Conservation (phyloP, 176 grass and related monocot species). For the bread wheat (Triticum aestivum) region DNA sequence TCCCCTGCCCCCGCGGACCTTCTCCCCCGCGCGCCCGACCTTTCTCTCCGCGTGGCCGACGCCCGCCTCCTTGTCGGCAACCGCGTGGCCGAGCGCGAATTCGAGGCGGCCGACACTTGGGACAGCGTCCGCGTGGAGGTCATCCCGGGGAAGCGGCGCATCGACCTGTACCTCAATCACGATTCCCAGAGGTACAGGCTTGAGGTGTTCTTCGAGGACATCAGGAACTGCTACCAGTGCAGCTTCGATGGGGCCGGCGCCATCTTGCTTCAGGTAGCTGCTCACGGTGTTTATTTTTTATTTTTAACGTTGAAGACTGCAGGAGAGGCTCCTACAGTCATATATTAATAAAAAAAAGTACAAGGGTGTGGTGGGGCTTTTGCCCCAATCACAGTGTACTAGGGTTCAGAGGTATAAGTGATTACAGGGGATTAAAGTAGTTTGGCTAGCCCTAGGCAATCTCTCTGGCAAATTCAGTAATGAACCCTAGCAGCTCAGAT, state of each 20-base stretch:
- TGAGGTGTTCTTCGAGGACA: conserved; percentile 72
- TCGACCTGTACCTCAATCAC: conserved; percentile 71
- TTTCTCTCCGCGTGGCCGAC: conserved; percentile 19
- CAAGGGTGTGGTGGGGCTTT: too few species aligned
- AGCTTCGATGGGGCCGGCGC: conserved; percentile 35
- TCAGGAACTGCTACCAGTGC: conserved; percentile 58
- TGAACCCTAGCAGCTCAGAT: too few species aligned
- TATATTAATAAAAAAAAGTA: too few species aligned
- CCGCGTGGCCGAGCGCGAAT: conserved; percentile 32
- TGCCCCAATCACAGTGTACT: too few species aligned
- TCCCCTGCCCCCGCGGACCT: conserved; percentile 49
- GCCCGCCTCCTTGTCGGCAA: conserved; percentile 39
- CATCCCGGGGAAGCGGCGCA: conserved; percentile 58
- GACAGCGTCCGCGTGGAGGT: conserved; percentile 73
- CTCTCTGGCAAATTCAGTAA: too few species aligned
- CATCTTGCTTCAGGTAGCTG: conserved; percentile 74
- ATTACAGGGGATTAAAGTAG: too few species aligned
- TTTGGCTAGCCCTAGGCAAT: too few species aligned
- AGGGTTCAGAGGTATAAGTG: too few species aligned
- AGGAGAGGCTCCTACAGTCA: too few species aligned
- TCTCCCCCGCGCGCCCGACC: conserved; percentile 61
- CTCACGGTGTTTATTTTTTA: background rate
- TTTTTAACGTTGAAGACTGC: too few species aligned
- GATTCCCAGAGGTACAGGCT: conserved; percentile 59
- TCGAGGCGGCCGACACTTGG: conserved; percentile 57